Conservation (phyloP, 2,329 filamentous ascomycete species). For the Diaporthe ampelina region DNA sequence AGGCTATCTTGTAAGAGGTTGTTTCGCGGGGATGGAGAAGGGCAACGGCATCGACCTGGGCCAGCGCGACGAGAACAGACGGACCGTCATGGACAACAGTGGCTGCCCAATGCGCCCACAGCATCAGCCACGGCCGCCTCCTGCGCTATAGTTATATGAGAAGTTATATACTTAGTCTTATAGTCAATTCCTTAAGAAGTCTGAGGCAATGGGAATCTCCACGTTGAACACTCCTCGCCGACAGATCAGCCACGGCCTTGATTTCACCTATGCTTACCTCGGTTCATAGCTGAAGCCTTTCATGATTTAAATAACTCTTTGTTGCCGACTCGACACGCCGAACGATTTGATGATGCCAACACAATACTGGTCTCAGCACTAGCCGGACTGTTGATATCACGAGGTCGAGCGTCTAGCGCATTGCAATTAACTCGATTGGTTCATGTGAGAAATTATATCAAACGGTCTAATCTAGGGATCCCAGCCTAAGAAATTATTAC, state of each 20-base stretch:
- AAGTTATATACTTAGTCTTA: too few relatives aligned
- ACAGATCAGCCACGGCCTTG: background rate
- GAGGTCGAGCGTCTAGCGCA: background rate
- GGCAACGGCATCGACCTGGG: constrained; percentile 45
- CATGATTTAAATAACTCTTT: too few relatives aligned
- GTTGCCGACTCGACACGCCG: too few relatives aligned
- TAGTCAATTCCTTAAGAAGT: too few relatives aligned
- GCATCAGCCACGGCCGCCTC: constrained; percentile 94
- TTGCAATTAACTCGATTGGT: background rate
- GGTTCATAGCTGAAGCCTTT: background rate
- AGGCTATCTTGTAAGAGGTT: too few relatives aligned
- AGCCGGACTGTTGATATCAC: background rate
- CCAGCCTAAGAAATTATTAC: background rate
- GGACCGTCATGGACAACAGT: constrained; percentile 74
- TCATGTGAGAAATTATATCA: background rate
- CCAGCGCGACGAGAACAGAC: constrained; percentile 46
- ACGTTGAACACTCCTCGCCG: background rate
- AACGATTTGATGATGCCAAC: background rate
- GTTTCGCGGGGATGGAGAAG: too few relatives aligned
- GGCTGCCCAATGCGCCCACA: constrained; percentile 92
- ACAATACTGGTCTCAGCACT: background rate
- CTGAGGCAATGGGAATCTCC: too few relatives aligned
- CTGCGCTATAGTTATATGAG: too few relatives aligned
- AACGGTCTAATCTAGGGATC: background rate
- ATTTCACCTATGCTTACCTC: background rate